Conservation (phyloP, 2,329 filamentous ascomycete species). For the Alternaria gaisen region DNA sequence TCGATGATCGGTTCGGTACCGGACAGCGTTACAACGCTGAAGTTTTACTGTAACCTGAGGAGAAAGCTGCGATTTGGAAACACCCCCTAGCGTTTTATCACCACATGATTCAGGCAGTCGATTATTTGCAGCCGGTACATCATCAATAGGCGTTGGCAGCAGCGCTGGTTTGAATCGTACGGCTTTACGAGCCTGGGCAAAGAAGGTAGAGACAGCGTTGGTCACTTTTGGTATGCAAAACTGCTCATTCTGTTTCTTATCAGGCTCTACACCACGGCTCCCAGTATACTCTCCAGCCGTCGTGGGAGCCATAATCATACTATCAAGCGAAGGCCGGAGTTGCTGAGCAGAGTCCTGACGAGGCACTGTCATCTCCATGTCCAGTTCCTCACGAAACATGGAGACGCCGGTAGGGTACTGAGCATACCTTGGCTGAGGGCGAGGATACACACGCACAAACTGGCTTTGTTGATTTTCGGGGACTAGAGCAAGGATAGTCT, state of each 20-base stretch:
- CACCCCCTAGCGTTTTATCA: too few relatives aligned
- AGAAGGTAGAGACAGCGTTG: neutral
- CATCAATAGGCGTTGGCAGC: neutral
- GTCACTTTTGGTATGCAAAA: neutral
- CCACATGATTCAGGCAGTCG: neutral
- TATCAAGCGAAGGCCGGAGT: neutral
- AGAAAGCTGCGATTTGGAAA: too few relatives aligned
- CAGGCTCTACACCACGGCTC: neutral
- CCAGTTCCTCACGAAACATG: conserved; percentile 3
- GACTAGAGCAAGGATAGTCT: neutral
- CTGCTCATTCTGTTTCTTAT: neutral
- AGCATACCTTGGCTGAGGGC: neutral
- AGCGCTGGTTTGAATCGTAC: neutral
- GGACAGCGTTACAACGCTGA: neutral
- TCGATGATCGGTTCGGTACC: neutral
- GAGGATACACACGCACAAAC: conserved; percentile 3
- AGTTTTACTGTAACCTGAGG: neutral
- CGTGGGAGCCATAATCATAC: neutral
- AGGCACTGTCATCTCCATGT: neutral
- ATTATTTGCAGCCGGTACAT: neutral
- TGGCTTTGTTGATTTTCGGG: neutral
- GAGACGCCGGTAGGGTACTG: neutral
- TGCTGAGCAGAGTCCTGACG: neutral
- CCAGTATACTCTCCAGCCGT: neutral
- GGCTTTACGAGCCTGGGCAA: neutral